Evolutionary conservation across 805 yeast genomes (phyloP).

Genomic region (Candida mattraensis): DNA sequence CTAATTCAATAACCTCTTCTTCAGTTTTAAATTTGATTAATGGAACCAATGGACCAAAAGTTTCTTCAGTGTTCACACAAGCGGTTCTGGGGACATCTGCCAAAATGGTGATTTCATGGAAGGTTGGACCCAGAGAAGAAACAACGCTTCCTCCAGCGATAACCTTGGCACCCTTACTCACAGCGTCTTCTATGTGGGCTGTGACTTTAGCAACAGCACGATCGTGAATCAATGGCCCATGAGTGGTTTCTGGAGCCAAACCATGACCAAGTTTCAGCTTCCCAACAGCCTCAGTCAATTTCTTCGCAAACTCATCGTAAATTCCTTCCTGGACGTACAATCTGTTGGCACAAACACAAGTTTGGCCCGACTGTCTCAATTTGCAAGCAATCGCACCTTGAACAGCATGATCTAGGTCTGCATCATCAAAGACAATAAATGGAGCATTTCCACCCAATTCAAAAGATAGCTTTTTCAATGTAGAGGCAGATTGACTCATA

Average conservation of each 20-base stretch:
- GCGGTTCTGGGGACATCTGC: slow-evolving; percentile 59
- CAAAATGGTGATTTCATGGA: slow-evolving; percentile 68
- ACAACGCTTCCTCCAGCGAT: slow-evolving; percentile 59
- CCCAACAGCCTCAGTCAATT: slow-evolving; percentile 46
- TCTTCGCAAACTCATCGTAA: slow-evolving; percentile 59
- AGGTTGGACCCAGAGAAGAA: slow-evolving; percentile 57
- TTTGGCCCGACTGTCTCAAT: slow-evolving; percentile 77
- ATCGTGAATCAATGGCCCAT: slow-evolving; percentile 73
- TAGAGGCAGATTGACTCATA: slow-evolving; percentile 58
- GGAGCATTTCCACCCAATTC: slow-evolving; percentile 87
- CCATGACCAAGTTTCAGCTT: slow-evolving; percentile 63
- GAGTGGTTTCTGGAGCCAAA: slow-evolving; percentile 55
- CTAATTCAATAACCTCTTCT: slow-evolving; percentile 59
- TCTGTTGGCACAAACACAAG: slow-evolving; percentile 80
- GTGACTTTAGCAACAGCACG: slow-evolving; percentile 62
- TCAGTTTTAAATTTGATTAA: slow-evolving; percentile 62
- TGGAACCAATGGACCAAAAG: slow-evolving; percentile 81
- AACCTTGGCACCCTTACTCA: slow-evolving; percentile 61
- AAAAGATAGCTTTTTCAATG: slow-evolving; percentile 68
- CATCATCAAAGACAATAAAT: slow-evolving; percentile 71
- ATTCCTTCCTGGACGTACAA: slow-evolving; percentile 61
- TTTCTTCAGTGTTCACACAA: slow-evolving; percentile 64
- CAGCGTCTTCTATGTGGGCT: slow-evolving; percentile 65
- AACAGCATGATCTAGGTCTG: slow-evolving; percentile 64
- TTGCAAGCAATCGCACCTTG: slow-evolving; percentile 65